phyloP scores from a whole-genome alignment of 371 early-diverging fungal genomes.

The Mucor mucedo region DNA sequence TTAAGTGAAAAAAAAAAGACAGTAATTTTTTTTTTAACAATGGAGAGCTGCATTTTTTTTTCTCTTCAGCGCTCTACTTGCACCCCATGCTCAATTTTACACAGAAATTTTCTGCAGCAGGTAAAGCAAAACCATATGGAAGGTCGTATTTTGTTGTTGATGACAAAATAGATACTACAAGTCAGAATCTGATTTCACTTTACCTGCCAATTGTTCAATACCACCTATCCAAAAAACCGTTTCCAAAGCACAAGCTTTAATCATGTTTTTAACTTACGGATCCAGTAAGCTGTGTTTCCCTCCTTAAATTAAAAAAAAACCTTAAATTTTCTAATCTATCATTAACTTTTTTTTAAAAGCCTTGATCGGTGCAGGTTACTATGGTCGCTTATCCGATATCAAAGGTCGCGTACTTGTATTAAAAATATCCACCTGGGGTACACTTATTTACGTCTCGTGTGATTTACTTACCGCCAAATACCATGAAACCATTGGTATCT shows the following conservation, averaged over 20 bases:
- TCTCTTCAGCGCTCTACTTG: conserved; percentile 33
- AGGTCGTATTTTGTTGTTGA: too few species aligned
- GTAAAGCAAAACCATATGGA: conserved; percentile 10
- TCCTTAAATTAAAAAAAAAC: not conserved
- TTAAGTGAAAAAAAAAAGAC: not conserved
- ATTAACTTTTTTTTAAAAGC: conserved; percentile 22
- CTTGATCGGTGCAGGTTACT: conserved; percentile 39
- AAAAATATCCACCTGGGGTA: conserved; percentile 36
- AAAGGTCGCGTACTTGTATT: conserved; percentile 38
- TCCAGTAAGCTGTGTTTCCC: conserved; percentile 27
- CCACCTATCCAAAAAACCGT: conserved; percentile 50
- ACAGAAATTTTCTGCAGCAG: conserved; percentile 45
- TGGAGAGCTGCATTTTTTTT: not conserved
- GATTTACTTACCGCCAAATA: conserved; percentile 30
- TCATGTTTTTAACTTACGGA: conserved; percentile 36
- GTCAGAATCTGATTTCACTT: conserved; percentile 7
- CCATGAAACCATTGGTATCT: conserved; percentile 32
- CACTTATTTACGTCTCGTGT: conserved; percentile 24
- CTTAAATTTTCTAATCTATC: not conserved
- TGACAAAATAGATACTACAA: conserved; percentile 28
- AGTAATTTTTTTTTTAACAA: not conserved
- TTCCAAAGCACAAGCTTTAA: conserved; percentile 37
- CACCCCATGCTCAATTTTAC: conserved; percentile 41
- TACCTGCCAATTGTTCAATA: conserved; percentile 37
- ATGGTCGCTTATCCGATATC: conserved; percentile 45